phyloP scores from a whole-genome alignment of 2,329 filamentous ascomycete genomes.

The Pseudogymnoascus sp. region DNA sequence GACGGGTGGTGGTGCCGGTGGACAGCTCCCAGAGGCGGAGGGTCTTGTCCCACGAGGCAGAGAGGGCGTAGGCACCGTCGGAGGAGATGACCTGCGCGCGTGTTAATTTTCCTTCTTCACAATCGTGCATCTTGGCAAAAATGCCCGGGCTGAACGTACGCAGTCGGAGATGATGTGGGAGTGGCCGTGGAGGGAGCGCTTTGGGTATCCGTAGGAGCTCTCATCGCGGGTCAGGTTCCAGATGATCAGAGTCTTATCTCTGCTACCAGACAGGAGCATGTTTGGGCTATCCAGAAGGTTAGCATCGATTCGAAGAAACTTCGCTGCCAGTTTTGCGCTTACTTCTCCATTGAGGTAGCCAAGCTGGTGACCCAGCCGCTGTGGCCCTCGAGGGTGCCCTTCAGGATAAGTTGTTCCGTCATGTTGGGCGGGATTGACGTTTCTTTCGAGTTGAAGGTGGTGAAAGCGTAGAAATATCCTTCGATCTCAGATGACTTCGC shows the following conservation, averaged over 20 bases:
- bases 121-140: slow-evolving; percentile 13
- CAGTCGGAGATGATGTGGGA: slow-evolving; percentile 99
- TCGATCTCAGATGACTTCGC: slow-evolving; percentile 4
- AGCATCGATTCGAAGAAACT: slow-evolving; percentile 15
- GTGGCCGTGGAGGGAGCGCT: slow-evolving; percentile 97
- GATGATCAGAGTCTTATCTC: slow-evolving; percentile 99
- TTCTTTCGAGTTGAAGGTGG: slow-evolving; percentile 33
- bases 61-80: slow-evolving; percentile 97
- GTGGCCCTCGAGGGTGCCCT: slow-evolving; percentile 97
- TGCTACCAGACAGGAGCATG: slow-evolving; percentile 96
- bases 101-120: slow-evolving; percentile 25
- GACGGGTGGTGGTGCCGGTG: slow-evolving; percentile 92
- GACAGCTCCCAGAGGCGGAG: slow-evolving; percentile 99
- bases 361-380: slow-evolving; percentile 99
- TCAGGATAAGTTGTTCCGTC: slow-evolving; percentile 56
- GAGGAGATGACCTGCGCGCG: slow-evolving; percentile 85
- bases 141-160: slow-evolving; percentile 53
- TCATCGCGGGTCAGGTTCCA: slow-evolving; percentile 99
- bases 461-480: slow-evolving; percentile 3
- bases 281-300: slow-evolving; percentile 61
- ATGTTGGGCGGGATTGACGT: slow-evolving; percentile 25
- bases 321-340: slow-evolving; percentile 32
- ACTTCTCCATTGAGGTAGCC: slow-evolving; percentile 99
- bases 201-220: slow-evolving; percentile 96
- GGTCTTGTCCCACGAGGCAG: slow-evolving; percentile 99